These are phyloP conservation scores for Glycine soja DNA, from an alignment of 306 rosid species.

Conservation along the genomic window DNA sequence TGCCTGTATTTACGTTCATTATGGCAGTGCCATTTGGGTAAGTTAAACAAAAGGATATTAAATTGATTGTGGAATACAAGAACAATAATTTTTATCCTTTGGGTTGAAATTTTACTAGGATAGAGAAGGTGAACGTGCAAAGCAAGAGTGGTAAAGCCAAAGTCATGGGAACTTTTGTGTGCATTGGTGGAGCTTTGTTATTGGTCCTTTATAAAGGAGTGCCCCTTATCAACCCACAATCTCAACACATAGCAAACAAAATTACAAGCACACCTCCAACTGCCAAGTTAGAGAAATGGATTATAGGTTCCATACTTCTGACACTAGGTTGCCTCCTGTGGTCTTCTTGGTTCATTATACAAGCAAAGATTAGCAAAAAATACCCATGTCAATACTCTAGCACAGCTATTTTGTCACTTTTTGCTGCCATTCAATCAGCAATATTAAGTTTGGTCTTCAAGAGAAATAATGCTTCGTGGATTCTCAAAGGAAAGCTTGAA, in stretches of 20 bases:
- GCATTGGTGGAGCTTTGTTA: constrained; percentile 71
- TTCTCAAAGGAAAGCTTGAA: constrained; percentile 67
- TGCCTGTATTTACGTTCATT: constrained; percentile 81
- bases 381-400: constrained; percentile 83
- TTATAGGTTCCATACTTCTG: constrained; percentile 65
- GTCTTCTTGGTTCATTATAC: constrained; percentile 95
- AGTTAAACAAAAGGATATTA: constrained; percentile 12
- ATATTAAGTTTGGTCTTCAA: constrained; percentile 61
- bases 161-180: constrained; percentile 61
- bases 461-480: constrained; percentile 59
- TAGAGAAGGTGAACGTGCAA: constrained; percentile 72
- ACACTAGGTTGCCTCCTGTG: constrained; percentile 70
- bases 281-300: constrained; percentile 60
- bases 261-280: constrained; percentile 22
- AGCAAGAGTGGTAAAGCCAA: constrained; percentile 75
- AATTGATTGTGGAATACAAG: constrained; percentile 15
- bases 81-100: constrained; percentile 17
- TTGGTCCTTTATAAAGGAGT: constrained; percentile 76
- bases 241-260: constrained; percentile 28
- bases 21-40: constrained; percentile 85
- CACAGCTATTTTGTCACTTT: constrained; percentile 78
- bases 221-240: constrained; percentile 54
- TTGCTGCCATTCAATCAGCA: constrained; percentile 75
- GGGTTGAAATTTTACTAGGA: constrained; percentile 53
- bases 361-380: constrained; percentile 67